A percentile compares a stretch with the other conserved stretches of the same genome.
These are phyloP conservation scores for Tetrahymena borealis DNA, from an alignment of 73 alveolate species.

Conservation along the genomic window DNA sequence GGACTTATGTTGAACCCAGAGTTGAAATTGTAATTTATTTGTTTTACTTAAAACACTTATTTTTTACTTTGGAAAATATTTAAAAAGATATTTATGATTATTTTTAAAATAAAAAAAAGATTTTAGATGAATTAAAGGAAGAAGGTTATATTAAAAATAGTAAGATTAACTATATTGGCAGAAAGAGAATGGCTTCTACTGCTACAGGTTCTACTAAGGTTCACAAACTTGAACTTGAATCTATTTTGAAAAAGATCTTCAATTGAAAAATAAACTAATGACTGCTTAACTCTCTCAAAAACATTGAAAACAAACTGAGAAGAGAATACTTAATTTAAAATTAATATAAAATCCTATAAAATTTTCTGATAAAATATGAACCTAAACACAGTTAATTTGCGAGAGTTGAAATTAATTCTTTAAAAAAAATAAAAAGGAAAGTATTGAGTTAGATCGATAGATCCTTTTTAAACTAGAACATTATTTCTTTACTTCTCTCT, in stretches of 20 bases:
- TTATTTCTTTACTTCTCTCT: no score
- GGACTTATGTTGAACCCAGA: slow-evolving; percentile 64
- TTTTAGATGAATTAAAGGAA: neutral
- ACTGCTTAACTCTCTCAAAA: no score
- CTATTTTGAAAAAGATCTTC: slow-evolving; percentile 47
- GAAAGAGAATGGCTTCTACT: slow-evolving; percentile 74
- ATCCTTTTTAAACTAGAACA: no score
- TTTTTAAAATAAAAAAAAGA: slow-evolving; percentile 14
- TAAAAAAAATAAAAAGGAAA: no score
- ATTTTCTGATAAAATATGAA: no score
- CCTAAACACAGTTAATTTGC: no score
- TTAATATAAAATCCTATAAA: no score
- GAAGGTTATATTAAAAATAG: slow-evolving; percentile 11
- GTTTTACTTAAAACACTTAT: no score
- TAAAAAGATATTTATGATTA: no score
- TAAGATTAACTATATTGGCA: slow-evolving; percentile 52
- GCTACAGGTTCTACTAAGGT: slow-evolving; percentile 73
- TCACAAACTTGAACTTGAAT: slow-evolving; percentile 56
- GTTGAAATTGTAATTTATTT: slow-evolving; percentile 48
- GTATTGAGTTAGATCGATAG: no score
- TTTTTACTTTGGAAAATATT: no score
- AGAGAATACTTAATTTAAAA: neutral
- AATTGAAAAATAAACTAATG: neutral
- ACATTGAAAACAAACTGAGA: neutral
- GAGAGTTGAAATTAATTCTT: no score